Conservation (phyloP, 768 basidiomycete species). For the Leucocoprinus birnbaumii region DNA sequence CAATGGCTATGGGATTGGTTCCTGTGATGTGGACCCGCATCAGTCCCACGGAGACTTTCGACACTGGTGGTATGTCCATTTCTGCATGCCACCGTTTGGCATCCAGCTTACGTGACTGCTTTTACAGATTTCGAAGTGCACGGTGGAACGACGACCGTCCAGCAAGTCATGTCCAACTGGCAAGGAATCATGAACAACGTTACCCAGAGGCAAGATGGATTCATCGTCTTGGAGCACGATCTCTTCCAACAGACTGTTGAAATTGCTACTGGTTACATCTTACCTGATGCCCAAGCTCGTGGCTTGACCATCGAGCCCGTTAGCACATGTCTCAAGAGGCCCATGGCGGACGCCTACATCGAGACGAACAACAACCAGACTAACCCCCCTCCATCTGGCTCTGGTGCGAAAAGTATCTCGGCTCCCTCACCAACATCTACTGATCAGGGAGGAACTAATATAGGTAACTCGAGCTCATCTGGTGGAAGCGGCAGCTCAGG, state of each 20-base stretch:
- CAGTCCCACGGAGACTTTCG: constrained; percentile 58
- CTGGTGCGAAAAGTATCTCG: constrained; percentile 2
- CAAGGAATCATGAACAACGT: constrained; percentile 67
- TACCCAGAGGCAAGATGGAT: constrained; percentile 60
- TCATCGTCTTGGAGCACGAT: constrained; percentile 89
- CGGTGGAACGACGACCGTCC: constrained; percentile 52
- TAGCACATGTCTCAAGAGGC: constrained; percentile 59
- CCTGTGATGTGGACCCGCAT: constrained; percentile 86
- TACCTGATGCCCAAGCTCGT: constrained; percentile 75
- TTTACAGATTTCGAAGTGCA: constrained; percentile 76
- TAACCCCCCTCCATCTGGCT: constrained; percentile 42
- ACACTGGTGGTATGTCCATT: constrained; percentile 53
- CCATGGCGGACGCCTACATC: constrained; percentile 66
- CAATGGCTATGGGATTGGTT: constrained; percentile 75
- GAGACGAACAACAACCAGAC: constrained; percentile 77
- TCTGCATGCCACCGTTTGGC: neutral
- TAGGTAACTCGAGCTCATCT: neutral
- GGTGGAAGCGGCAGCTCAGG: neutral
- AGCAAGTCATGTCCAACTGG: constrained; percentile 69
- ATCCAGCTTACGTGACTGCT: neutral
- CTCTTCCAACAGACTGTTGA: constrained; percentile 84
- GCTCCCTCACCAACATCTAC: neutral
- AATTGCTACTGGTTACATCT: constrained; percentile 82
- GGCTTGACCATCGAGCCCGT: constrained; percentile 73
- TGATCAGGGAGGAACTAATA: constrained; percentile 1